Conservation (phyloP, 75 land plant genomes). For the Pinus tabuliformis region DNA sequence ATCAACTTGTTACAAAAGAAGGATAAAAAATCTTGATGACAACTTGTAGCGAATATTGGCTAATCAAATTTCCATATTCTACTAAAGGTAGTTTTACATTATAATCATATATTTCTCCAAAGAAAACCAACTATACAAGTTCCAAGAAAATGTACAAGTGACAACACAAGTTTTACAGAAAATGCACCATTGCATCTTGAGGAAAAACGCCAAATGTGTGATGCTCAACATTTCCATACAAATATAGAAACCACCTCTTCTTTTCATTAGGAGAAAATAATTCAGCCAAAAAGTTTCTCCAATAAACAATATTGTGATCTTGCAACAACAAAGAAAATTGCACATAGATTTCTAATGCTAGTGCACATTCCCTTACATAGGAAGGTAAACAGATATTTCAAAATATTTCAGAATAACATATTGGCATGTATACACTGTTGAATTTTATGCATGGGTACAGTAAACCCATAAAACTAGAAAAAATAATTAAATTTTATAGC, state of each 20-base stretch:
- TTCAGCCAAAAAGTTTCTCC: constrained; percentile 90
- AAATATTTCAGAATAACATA: not conserved
- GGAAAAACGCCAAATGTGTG: constrained; percentile 84
- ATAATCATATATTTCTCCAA: not conserved
- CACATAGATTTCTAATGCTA: not conserved
- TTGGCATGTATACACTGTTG: not conserved
- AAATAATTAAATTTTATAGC: constrained; percentile 10
- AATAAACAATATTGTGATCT: constrained; percentile 79
- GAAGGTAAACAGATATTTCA: not conserved
- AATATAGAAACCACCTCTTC: constrained; percentile 93
- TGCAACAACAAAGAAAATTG: constrained; percentile 18
- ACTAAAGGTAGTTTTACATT: not conserved
- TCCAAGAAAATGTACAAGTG: not conserved
- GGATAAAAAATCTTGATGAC: not conserved
- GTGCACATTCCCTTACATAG: not conserved
- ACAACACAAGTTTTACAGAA: not conserved
- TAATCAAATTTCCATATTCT: not conserved
- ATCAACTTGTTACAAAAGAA: constrained; percentile 1
- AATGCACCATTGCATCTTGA: constrained; percentile 61
- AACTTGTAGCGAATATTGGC: not conserved
- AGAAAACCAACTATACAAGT: not conserved
- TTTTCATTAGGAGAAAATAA: constrained; percentile 89
- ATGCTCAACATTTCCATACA: constrained; percentile 80
- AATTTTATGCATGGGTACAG: not conserved
- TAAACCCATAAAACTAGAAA: not conserved